These are phyloP conservation scores for Ascochyta fabae DNA, from an alignment of 2,329 filamentous ascomycete genomes.

Conservation along the genomic window DNA sequence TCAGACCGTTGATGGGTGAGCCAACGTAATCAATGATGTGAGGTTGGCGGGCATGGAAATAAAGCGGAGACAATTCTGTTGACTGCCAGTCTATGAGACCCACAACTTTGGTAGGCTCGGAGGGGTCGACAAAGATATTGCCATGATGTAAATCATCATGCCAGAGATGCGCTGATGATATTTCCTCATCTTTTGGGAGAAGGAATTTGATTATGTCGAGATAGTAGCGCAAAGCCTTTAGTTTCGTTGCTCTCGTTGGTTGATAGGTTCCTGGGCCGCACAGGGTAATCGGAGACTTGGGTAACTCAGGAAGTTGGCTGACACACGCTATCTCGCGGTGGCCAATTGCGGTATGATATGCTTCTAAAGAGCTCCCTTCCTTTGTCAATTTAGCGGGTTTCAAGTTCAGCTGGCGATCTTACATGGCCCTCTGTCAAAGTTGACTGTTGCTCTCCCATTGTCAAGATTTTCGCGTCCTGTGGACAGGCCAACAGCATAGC, in stretches of 20 bases:
- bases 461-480: constrained; percentile 8
- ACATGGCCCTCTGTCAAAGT: constrained; percentile 49
- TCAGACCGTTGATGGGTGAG: constrained; percentile 31
- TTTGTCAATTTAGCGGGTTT: constrained; percentile 18
- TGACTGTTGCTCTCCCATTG: constrained; percentile 29
- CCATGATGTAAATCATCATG: constrained; percentile 50
- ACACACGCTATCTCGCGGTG: constrained; percentile 43
- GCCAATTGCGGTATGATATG: constrained; percentile 44
- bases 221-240: constrained; percentile 40
- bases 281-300: constrained; percentile 41
- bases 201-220: constrained; percentile 35
- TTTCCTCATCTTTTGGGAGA: constrained; percentile 32
- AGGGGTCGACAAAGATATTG: constrained; percentile 47
- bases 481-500: constrained; percentile 50
- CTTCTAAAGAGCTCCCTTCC: constrained; percentile 35
- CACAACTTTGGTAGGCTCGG: constrained; percentile 39
- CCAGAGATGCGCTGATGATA: constrained; percentile 40
- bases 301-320: constrained; percentile 36
- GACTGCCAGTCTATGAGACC: constrained; percentile 49
- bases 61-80: constrained; percentile 45
- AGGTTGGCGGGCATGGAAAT: constrained; percentile 44
- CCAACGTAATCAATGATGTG: constrained; percentile 46
- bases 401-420: constrained; percentile 21
- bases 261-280: constrained; percentile 49
- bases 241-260: constrained; percentile 44